These are phyloP conservation scores for Aristolochia contorta DNA, from an alignment of 164 flowering plant species.

Conservation along the genomic window DNA sequence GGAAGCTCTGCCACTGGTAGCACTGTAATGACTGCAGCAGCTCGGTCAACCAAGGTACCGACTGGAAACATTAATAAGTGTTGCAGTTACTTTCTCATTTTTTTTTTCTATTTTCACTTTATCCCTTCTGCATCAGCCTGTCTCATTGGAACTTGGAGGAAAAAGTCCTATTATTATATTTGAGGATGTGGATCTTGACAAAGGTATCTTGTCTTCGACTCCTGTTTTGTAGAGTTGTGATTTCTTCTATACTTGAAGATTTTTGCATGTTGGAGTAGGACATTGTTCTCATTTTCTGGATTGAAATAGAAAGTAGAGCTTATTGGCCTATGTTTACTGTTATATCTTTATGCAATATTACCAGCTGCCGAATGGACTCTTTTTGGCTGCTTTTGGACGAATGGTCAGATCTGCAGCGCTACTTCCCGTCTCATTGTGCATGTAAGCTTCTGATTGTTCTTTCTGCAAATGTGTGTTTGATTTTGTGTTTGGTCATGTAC, in stretches of 20 bases:
- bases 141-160: constrained; percentile 95
- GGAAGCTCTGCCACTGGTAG: constrained; percentile 90
- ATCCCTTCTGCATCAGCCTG: constrained; percentile 50
- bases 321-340: not conserved
- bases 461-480: not conserved
- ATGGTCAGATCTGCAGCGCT: constrained; percentile 99
- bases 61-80: not conserved
- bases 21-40: constrained; percentile 82
- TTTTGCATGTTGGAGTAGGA: too few species aligned
- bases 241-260: too few species aligned
- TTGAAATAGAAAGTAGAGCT: too few species aligned
- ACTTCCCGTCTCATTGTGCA: constrained; percentile 94
- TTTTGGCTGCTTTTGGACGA: constrained; percentile 98
- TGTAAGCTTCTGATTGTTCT: constrained; percentile 33
- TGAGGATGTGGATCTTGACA: constrained; percentile 91
- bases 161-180: constrained; percentile 95
- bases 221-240: too few species aligned
- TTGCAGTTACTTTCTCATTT: not conserved
- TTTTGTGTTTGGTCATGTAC: not conserved
- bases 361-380: constrained; percentile 94
- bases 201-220: constrained; percentile 29
- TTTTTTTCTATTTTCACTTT: not conserved
- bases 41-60: constrained; percentile 74
- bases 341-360: constrained; percentile 4
- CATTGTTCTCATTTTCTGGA: too few species aligned